phyloP scores from a whole-genome alignment of 495 filamentous ascomycete genomes.

The Hapsidospora chrysogenum region DNA sequence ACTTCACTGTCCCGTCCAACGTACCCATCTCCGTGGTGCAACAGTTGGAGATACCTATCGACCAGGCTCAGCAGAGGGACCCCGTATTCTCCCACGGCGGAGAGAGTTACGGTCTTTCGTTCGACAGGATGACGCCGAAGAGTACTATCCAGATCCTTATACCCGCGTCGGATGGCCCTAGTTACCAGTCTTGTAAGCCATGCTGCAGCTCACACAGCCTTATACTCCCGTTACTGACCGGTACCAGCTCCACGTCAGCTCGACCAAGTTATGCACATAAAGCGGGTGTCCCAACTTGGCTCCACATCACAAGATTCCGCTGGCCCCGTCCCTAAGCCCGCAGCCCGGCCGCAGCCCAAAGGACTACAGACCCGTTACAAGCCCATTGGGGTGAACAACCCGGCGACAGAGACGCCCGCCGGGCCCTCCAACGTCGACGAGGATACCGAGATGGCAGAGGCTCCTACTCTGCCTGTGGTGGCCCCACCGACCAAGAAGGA shows the following conservation, averaged over 20 bases:
- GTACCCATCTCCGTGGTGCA: conserved; percentile 30
- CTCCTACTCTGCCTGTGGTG: conserved; percentile 1
- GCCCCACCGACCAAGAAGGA: conserved; percentile 1
- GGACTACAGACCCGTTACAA: conserved; percentile 24
- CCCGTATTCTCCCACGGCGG: conserved; percentile 23
- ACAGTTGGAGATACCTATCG: conserved; percentile 24
- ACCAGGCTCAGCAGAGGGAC: conserved; percentile 16
- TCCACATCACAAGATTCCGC: neutral
- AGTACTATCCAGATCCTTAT: conserved; percentile 27
- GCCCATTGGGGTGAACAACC: conserved; percentile 21
- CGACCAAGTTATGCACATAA: conserved; percentile 25
- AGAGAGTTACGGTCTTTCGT: conserved; percentile 17
- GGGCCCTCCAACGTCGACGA: conserved; percentile 9
- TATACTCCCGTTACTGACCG: neutral
- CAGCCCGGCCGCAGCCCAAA: conserved; percentile 25
- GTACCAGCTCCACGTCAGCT: conserved; percentile 17
- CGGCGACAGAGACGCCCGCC: conserved; percentile 6
- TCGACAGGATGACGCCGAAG: conserved; percentile 16
- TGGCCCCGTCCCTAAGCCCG: conserved; percentile 1
- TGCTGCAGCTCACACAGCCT: neutral
- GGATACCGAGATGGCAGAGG: conserved; percentile 7
- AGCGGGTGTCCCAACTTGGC: conserved; percentile 15
- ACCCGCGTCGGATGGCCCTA: conserved; percentile 15
- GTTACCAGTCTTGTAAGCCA: conserved; percentile 22
- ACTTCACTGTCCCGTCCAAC: conserved; percentile 30